A percentile compares a stretch with the other conserved stretches of the same genome.
Conservation (phyloP, 164 flowering plant genomes). For the Tetrastigma voinierianum region DNA sequence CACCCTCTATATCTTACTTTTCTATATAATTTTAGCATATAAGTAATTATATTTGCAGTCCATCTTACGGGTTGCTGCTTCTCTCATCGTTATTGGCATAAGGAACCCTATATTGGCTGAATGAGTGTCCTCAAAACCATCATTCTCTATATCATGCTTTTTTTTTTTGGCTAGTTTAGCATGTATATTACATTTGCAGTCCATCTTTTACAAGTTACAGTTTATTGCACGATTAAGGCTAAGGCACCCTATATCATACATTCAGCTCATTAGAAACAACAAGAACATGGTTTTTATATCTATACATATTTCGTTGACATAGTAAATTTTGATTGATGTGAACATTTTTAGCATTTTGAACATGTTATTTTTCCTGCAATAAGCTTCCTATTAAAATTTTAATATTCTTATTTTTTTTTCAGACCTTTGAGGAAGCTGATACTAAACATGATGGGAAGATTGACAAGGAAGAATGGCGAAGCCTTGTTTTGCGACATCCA, state of each 20-base stretch:
- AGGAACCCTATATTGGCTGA: neutral
- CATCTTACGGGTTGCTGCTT: neutral
- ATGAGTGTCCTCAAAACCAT: too few relatives aligned
- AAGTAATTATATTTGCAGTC: neutral
- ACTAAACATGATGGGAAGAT: conserved; percentile 88
- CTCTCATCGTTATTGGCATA: neutral
- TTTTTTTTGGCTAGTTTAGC: too few relatives aligned
- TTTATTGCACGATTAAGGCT: too few relatives aligned
- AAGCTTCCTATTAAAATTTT: neutral
- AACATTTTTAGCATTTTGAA: neutral
- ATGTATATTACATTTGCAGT: too few relatives aligned
- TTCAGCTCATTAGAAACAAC: neutral
- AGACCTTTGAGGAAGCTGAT: conserved; percentile 88
- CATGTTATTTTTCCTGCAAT: neutral
- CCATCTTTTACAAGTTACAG: too few relatives aligned
- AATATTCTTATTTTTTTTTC: conserved; percentile 11
- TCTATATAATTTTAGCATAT: neutral
- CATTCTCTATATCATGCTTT: too few relatives aligned
- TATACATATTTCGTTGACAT: neutral
- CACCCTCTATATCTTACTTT: neutral
- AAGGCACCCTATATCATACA: too few relatives aligned
- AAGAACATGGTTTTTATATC: neutral
- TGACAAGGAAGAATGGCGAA: conserved; percentile 93
- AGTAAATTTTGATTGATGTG: neutral
- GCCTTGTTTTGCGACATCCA: conserved; percentile 79